Conservation (phyloP, 495 filamentous ascomycete species). For the Chaetomium tenue region DNA sequence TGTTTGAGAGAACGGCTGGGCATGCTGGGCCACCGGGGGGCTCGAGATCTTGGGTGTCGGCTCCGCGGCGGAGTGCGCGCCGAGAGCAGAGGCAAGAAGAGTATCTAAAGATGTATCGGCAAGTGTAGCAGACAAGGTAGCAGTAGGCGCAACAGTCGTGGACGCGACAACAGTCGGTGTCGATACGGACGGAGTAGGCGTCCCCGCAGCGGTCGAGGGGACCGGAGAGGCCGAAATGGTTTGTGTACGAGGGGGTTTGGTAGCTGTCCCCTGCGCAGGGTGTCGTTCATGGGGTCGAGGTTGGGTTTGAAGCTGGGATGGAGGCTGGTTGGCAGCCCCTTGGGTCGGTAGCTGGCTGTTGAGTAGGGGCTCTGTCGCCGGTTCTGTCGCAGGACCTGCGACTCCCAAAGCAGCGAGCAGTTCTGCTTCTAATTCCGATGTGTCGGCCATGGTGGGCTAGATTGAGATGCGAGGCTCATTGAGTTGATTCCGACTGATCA, state of each 20-base stretch:
- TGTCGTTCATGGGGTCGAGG: neutral
- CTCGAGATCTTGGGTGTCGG: neutral
- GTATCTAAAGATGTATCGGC: neutral
- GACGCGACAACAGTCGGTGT: neutral
- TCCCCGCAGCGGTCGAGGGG: neutral
- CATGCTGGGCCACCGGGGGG: too few species aligned
- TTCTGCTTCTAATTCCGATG: constrained; percentile 20
- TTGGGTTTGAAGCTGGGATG: neutral
- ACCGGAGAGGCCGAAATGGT: neutral
- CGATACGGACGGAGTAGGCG: neutral
- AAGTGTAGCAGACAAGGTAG: neutral
- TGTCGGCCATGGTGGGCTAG: constrained; percentile 26
- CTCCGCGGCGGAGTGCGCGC: neutral
- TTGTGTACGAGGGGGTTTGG: neutral
- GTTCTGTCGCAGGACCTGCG: constrained; percentile 1
- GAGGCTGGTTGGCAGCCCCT: neutral
- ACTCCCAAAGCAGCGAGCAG: constrained; percentile 24
- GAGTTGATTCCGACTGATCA: neutral
- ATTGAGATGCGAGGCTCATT: constrained; percentile 17
- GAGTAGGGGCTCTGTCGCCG: neutral
- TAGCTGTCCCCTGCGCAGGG: neutral
- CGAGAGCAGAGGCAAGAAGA: neutral
- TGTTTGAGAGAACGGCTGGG: neutral
- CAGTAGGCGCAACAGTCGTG: neutral
- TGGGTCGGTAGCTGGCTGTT: neutral